Evolutionary conservation across 352 stramenopile genomes (phyloP).

Genomic region (Phytophthora pseudosyringae): DNA sequence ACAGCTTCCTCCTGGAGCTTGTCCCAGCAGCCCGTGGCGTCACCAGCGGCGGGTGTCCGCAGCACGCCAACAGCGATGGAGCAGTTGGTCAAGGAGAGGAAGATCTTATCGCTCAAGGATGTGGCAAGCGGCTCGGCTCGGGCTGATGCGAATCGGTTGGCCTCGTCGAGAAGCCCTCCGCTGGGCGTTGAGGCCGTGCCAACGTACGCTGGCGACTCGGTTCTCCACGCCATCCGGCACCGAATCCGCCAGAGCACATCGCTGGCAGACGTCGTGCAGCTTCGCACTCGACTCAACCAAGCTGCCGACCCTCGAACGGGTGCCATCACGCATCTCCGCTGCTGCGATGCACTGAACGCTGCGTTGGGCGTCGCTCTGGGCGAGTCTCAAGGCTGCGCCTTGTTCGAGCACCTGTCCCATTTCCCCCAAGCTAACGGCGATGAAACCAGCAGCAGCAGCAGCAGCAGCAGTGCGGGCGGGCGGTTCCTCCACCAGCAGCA

Average conservation of each 20-base stretch:
- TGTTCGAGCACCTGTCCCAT: constrained; percentile 57
- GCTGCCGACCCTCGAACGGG: constrained; percentile 64
- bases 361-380: constrained; percentile 48
- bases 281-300: constrained; percentile 53
- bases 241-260: constrained; percentile 51
- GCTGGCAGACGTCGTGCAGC: constrained; percentile 51
- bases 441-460: constrained; percentile 28
- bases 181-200: neutral
- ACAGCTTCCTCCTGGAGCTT: constrained; percentile 1
- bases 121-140: constrained; percentile 45
- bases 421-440: constrained; percentile 11
- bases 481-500: constrained; percentile 51
- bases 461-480: constrained; percentile 36
- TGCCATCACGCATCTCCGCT: constrained; percentile 50
- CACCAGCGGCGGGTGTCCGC: constrained; percentile 14
- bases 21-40: neutral
- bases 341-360: constrained; percentile 44
- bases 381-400: constrained; percentile 51
- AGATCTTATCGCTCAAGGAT: constrained; percentile 69
- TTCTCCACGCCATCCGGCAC: constrained; percentile 54
- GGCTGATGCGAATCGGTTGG: constrained; percentile 20
- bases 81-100: constrained; percentile 32
- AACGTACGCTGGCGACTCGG: constrained; percentile 39
- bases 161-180: constrained; percentile 1
- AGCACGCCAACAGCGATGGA: neutral